These are phyloP conservation scores for Pythium oligandrum DNA, from an alignment of 352 stramenopile genomes.

Conservation along the genomic window DNA sequence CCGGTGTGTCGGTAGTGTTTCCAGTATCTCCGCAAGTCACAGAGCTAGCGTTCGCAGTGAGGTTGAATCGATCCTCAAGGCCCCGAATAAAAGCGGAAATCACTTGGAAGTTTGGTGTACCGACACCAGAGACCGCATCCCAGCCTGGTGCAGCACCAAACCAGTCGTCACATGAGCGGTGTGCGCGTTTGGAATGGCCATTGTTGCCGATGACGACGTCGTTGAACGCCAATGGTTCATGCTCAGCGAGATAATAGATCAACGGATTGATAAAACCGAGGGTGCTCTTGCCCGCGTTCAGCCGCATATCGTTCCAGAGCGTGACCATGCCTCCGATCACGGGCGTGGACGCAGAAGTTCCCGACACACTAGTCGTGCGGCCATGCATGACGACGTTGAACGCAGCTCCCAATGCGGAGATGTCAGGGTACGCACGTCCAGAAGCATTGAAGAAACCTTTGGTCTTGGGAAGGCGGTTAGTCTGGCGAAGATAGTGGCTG, in stretches of 20 bases:
- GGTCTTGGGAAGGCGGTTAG: constrained; percentile 33
- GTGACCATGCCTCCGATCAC: constrained; percentile 83
- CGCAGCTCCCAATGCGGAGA: constrained; percentile 64
- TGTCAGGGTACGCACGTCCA: constrained; percentile 87
- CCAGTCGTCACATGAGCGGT: constrained; percentile 55
- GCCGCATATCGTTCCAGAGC: constrained; percentile 80
- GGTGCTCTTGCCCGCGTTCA: constrained; percentile 72
- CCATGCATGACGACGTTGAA: constrained; percentile 70
- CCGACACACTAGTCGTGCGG: constrained; percentile 41
- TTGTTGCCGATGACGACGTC: constrained; percentile 88
- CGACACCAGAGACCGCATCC: constrained; percentile 85
- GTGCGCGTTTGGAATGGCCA: constrained; percentile 37
- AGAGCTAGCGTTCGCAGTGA: constrained; percentile 12
- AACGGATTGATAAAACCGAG: constrained; percentile 87
- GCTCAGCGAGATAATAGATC: constrained; percentile 72
- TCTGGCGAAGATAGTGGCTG: constrained; percentile 47
- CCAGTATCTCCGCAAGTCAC: too few relatives aligned
- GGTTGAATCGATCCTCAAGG: constrained; percentile 51
- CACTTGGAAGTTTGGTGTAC: constrained; percentile 77
- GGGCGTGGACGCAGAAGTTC: constrained; percentile 85
- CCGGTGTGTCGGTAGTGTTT: too few relatives aligned
- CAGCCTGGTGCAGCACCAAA: constrained; percentile 83
- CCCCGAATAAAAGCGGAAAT: constrained; percentile 49
- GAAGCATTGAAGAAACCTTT: constrained; percentile 73
- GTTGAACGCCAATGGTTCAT: constrained; percentile 60